Conservation (phyloP, 73 alveolate species). For the Halteria grandinella region DNA sequence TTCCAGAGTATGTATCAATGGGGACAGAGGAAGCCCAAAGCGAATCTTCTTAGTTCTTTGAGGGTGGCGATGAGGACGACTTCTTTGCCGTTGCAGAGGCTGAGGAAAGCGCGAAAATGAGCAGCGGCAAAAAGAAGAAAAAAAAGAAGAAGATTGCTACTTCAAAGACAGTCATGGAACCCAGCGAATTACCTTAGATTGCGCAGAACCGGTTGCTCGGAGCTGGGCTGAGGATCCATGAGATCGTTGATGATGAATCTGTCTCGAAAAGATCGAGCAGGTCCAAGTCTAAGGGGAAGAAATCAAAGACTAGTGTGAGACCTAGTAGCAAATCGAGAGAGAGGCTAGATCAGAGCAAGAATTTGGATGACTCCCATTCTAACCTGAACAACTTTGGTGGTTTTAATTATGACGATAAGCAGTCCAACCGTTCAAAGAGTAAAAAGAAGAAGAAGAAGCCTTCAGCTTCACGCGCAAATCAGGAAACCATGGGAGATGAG, state of each 20-base stretch:
- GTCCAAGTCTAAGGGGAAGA: background rate
- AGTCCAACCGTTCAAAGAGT: slow-evolving; percentile 25
- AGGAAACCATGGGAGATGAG: background rate
- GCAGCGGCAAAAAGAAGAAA: slow-evolving; percentile 21
- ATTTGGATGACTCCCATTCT: slow-evolving; percentile 14
- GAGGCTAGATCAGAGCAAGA: slow-evolving; percentile 22
- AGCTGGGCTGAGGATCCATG: background rate
- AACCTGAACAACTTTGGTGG: background rate
- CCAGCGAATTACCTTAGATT: too few relatives aligned
- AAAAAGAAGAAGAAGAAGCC: slow-evolving; percentile 36
- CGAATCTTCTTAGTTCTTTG: background rate
- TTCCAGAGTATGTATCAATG: background rate
- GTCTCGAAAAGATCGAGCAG: slow-evolving; percentile 13
- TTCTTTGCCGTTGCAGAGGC: background rate
- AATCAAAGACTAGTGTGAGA: background rate
- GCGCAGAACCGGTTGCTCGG: too few relatives aligned
- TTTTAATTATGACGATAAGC: background rate
- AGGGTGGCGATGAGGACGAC: background rate
- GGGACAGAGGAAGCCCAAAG: background rate
- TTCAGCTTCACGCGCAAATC: slow-evolving; percentile 1
- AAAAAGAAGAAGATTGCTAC: background rate
- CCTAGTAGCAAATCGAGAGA: background rate
- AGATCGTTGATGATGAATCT: slow-evolving; percentile 7
- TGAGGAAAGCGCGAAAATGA: slow-evolving; percentile 16
- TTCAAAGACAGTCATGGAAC: background rate